Percentiles rank a stretch among this genome's conserved stretches.
phyloP scores from a whole-genome alignment of 2,329 filamentous ascomycete species.

The Fusarium anthophilum region DNA sequence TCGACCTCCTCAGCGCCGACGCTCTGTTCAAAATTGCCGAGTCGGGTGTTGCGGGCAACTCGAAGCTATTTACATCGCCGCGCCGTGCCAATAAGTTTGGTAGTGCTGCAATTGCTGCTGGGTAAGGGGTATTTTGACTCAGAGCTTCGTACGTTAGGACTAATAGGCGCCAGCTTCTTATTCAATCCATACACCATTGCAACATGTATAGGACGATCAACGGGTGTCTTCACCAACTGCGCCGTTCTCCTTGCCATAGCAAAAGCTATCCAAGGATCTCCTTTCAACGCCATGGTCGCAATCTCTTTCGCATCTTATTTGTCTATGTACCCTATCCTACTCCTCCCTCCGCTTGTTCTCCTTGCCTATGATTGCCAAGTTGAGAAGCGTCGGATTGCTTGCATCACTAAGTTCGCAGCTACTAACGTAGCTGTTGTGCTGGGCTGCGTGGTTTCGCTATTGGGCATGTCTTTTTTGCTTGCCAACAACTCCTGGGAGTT shows the following conservation, averaged over 20 bases:
- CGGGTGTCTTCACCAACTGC: slow-evolving; percentile 86
- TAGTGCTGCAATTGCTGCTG: slow-evolving; percentile 78
- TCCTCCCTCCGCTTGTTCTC: slow-evolving; percentile 83
- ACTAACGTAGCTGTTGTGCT: slow-evolving; percentile 63
- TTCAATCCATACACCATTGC: slow-evolving; percentile 96
- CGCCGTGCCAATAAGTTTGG: slow-evolving; percentile 79
- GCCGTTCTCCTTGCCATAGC: slow-evolving; percentile 86
- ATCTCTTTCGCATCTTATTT: slow-evolving; percentile 89
- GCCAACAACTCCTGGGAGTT: slow-evolving; percentile 88
- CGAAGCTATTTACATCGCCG: slow-evolving; percentile 80
- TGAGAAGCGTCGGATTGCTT: slow-evolving; percentile 47
- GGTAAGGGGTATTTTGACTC: slow-evolving; percentile 60
- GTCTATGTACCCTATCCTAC: slow-evolving; percentile 88
- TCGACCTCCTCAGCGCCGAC: slow-evolving; percentile 85
- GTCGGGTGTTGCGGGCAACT: slow-evolving; percentile 79
- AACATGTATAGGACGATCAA: slow-evolving; percentile 89
- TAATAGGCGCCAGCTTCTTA: slow-evolving; percentile 70
- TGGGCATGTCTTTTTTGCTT: slow-evolving; percentile 77
- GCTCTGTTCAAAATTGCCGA: slow-evolving; percentile 82
- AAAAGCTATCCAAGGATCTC: slow-evolving; percentile 79
- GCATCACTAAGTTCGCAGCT: slow-evolving; percentile 60
- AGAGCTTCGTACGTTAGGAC: not conserved
- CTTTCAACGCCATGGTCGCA: slow-evolving; percentile 81
- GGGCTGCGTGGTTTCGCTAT: slow-evolving; percentile 66
- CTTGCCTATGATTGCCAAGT: slow-evolving; percentile 77